A percentile compares a stretch with the other conserved stretches of the same genome.
Conservation (phyloP, 345 rosid species). For the Pistacia vera region DNA sequence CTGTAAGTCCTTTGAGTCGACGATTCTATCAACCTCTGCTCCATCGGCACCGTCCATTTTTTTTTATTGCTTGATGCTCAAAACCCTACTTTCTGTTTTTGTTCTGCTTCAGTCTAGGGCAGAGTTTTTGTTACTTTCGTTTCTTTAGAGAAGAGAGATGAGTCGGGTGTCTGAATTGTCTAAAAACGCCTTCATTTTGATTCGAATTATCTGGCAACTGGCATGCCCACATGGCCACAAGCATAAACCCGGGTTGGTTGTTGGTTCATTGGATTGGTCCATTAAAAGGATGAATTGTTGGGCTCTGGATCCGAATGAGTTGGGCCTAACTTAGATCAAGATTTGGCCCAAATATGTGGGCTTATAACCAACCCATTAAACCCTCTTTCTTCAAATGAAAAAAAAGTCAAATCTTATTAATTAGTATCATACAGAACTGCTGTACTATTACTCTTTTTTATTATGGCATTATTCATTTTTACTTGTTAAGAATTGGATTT, state of each 20-base stretch:
- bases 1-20: constrained; percentile 91
- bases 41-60: constrained; percentile 79
- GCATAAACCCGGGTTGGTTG: neutral
- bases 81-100: constrained; percentile 28
- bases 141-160: neutral
- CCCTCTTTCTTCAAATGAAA: no score
- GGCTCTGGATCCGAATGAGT: neutral
- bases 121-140: neutral
- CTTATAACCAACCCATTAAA: no score
- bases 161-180: neutral
- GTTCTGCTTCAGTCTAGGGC: no score
- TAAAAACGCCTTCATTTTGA: neutral
- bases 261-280: neutral
- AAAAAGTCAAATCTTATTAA: no score
- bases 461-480: no score
- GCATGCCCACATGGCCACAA: neutral
- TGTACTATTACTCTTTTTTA: no score
- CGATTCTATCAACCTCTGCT: constrained; percentile 56
- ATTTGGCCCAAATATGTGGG: neutral
- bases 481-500: no score
- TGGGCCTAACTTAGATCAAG: neutral
- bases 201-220: neutral
- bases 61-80: neutral
- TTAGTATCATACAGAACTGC: no score
- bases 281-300: neutral